Conservation (phyloP, 2,329 filamentous ascomycete genomes). For the Metarhizium brunneum region DNA sequence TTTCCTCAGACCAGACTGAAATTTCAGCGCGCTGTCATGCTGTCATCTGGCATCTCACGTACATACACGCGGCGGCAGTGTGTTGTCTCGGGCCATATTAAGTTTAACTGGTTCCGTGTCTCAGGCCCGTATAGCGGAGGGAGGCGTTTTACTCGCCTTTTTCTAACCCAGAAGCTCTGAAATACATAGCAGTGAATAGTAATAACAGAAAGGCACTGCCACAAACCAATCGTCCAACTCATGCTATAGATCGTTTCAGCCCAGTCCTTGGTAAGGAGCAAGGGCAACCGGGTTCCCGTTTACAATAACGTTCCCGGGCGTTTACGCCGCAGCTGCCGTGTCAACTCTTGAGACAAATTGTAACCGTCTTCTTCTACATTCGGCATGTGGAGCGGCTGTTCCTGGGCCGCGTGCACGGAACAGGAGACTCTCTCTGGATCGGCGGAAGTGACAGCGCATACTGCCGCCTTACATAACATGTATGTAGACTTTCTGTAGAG, state of each 20-base stretch:
- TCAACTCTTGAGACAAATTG: not conserved
- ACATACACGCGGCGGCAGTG: no score
- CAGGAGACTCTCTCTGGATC: not conserved
- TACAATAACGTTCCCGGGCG: not conserved
- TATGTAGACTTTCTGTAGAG: no score
- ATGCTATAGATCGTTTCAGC: not conserved
- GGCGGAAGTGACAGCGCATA: not conserved
- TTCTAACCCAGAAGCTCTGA: no score
- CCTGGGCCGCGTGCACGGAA: not conserved
- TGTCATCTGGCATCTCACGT: not conserved
- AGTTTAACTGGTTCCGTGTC: not conserved
- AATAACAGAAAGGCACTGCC: not conserved
- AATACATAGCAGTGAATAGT: no score
- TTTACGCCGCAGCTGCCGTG: not conserved
- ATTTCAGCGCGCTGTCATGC: not conserved
- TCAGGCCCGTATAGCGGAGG: no score
- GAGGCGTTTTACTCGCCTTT: not conserved
- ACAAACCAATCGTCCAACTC: not conserved
- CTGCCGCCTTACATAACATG: no score
- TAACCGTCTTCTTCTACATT: not conserved
- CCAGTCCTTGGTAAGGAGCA: not conserved
- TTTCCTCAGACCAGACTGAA: not conserved
- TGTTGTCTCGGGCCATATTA: not conserved
- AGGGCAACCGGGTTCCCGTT: not conserved
- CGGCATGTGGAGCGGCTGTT: not conserved